Percentiles rank a stretch among this genome's conserved stretches.
phyloP scores from a whole-genome alignment of 1,139 yeast species.

The Magnusiomyces ingens region DNA sequence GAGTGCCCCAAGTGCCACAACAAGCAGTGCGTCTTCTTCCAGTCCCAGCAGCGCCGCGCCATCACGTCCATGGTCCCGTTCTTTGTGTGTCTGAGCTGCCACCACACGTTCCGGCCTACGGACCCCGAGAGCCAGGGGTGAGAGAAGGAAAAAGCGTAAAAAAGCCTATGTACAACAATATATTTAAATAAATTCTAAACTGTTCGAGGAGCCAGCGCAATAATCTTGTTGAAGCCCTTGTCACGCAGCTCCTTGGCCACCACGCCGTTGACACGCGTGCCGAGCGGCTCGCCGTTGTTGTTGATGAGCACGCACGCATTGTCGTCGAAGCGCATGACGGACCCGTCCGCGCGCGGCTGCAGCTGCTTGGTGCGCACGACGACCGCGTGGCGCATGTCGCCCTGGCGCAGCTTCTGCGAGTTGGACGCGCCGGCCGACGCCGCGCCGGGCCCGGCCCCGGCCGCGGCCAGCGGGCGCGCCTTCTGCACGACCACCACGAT shows the following conservation, averaged over 20 bases:
- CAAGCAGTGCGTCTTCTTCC: slow-evolving; percentile 91
- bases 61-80: slow-evolving; percentile 81
- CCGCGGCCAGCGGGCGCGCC: slow-evolving; percentile 71
- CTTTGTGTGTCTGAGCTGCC: slow-evolving; percentile 84
- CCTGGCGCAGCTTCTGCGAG: slow-evolving; percentile 79
- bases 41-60: slow-evolving; percentile 87
- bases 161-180: background rate
- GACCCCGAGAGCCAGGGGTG: background rate
- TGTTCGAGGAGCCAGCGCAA: slow-evolving; percentile 85
- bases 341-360: slow-evolving; percentile 78
- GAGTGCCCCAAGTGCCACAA: slow-evolving; percentile 88
- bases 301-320: slow-evolving; percentile 94
- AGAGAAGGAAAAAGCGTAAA: background rate
- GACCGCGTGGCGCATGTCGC: slow-evolving; percentile 93
- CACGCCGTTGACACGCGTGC: slow-evolving; percentile 86
- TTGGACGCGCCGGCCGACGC: slow-evolving; percentile 22
- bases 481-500: slow-evolving; percentile 93
- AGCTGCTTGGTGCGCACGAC: slow-evolving; percentile 91
- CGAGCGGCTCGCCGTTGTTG: slow-evolving; percentile 89
- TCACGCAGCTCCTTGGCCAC: slow-evolving; percentile 90
- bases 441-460: slow-evolving; percentile 31
- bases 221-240: slow-evolving; percentile 77
- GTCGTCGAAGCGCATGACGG: slow-evolving; percentile 83
- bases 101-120: slow-evolving; percentile 48
- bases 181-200: slow-evolving; percentile 41